Conservation (phyloP, 306 rosid genomes). For the Sindora glabra region DNA sequence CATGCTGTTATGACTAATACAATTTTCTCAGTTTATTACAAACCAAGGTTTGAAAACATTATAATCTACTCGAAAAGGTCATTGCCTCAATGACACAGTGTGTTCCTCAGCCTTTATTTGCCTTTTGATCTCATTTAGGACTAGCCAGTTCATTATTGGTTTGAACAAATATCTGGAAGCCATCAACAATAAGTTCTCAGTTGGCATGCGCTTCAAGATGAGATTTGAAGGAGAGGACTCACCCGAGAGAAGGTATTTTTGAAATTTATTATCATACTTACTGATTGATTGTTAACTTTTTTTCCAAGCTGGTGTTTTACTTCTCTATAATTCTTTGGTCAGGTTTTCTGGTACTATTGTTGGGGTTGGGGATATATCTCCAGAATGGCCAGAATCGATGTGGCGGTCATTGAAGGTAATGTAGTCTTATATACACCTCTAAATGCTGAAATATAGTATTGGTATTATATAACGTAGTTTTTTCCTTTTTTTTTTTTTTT, state of each 20-base stretch:
- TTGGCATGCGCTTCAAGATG: constrained; percentile 86
- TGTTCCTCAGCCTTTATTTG: constrained; percentile 14
- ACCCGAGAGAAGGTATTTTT: constrained; percentile 82
- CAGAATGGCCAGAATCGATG: constrained; percentile 62
- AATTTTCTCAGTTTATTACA: constrained; percentile 68
- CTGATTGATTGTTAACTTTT: no score
- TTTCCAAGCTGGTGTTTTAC: constrained; percentile 11
- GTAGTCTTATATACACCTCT: no score
- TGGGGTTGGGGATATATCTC: constrained; percentile 73
- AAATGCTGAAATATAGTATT: no score
- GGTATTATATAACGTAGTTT: no score
- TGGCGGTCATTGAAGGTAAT: constrained; percentile 92
- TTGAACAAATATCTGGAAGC: constrained; percentile 67
- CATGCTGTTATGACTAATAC: constrained; percentile 85
- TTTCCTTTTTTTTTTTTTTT: no score
- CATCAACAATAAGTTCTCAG: constrained; percentile 35
- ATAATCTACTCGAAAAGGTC: no score
- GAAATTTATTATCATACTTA: not conserved
- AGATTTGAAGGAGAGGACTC: constrained; percentile 88
- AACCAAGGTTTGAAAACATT: constrained; percentile 88
- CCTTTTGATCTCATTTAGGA: constrained; percentile 31
- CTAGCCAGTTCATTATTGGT: constrained; percentile 69
- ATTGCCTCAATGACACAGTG: no score
- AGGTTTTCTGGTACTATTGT: constrained; percentile 87
- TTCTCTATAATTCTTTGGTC: constrained; percentile 26